Evolutionary conservation across 1,139 yeast species (phyloP), one percentile per base, ranked within the genome.

Genomic region (Saccharomycopsis phalli): DNA sequence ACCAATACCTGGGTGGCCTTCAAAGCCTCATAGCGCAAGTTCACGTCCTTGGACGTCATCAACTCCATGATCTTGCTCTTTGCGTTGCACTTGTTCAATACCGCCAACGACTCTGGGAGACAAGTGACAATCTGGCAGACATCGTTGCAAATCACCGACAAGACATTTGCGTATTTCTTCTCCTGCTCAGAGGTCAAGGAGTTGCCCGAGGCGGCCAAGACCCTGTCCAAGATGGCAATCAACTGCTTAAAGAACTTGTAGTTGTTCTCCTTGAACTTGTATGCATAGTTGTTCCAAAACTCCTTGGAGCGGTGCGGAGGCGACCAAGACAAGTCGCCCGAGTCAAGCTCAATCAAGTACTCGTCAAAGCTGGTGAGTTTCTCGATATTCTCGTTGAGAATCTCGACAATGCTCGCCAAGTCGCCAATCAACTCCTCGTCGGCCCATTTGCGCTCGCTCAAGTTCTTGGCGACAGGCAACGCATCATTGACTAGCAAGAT

Each of bases 361-460:
- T 88, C 97, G 55, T 91, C 98, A 57, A 91, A 83, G 2, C 95
- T 86, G 4, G 97, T 80, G 65, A 91, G 73, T 49, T 75, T 77
- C 42, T 78, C 73, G 47, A 81, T 88, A 37, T 84, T 79, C 30
- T 77, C 82, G 49, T 76, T 75, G 52, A 91, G 70, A 11, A 67
- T 66, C 34, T 69, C 76, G 41, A 68, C 63, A 50, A 91, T 66
- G 36, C 62, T 60, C 25, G 65, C 66, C 50, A 93, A 71, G 58
- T 88, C 97, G 28, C 66, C 69, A 38, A 83, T 73, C 51, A 93
- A 73, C 59, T 91, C 99, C 49, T 86, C 94, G 58, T 91, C 99
- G 10, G 95, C 83, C 78, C 94, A 88, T 59, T 91, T 91, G 53
- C 97, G 71, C 49, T 82, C 91, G 49, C 76, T 72, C 51, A 91